Evolutionary conservation across 2,329 filamentous ascomycete genomes (phyloP).

Genomic region (Fusarium piperis): DNA sequence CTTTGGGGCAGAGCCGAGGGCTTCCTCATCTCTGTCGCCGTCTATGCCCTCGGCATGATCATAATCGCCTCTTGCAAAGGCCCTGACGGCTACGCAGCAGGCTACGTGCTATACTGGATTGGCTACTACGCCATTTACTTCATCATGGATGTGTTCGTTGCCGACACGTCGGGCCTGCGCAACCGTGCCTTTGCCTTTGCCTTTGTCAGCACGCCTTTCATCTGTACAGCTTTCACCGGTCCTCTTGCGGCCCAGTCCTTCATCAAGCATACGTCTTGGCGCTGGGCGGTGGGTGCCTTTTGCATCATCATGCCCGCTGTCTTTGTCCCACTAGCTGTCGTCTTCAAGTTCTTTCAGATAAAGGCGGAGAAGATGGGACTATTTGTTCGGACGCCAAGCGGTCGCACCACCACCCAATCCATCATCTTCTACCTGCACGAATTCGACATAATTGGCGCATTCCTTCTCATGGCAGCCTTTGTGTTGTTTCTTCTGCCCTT

Average conservation of each 20-base stretch:
- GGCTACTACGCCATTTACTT: conserved; percentile 51
- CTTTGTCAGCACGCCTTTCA: conserved; percentile 47
- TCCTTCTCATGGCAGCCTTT: not conserved
- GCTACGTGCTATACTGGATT: conserved; percentile 66
- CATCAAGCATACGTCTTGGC: conserved; percentile 66
- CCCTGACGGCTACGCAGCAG: conserved; percentile 55
- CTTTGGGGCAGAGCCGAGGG: conserved; percentile 51
- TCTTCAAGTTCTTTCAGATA: conserved; percentile 10
- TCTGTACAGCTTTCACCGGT: conserved; percentile 47
- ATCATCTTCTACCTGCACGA: not conserved
- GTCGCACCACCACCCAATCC: conserved; percentile 47
- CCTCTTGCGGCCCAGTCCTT: conserved; percentile 59
- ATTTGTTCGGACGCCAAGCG: conserved; percentile 23
- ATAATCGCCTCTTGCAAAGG: conserved; percentile 67
- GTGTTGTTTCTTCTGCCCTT: not conserved
- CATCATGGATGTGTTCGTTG: conserved; percentile 45
- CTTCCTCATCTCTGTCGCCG: conserved; percentile 44
- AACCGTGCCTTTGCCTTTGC: conserved; percentile 47
- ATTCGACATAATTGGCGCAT: not conserved
- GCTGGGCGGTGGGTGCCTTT: conserved; percentile 10
- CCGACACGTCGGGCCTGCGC: conserved; percentile 45
- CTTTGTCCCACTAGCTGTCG: not conserved
- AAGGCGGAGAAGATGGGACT: not conserved
- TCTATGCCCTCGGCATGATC: conserved; percentile 56
- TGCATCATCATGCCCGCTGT: conserved; percentile 30